Base-by-base conservation (phyloP, 345 rosid genomes). In the Tarenaya hassleriana region DNA sequence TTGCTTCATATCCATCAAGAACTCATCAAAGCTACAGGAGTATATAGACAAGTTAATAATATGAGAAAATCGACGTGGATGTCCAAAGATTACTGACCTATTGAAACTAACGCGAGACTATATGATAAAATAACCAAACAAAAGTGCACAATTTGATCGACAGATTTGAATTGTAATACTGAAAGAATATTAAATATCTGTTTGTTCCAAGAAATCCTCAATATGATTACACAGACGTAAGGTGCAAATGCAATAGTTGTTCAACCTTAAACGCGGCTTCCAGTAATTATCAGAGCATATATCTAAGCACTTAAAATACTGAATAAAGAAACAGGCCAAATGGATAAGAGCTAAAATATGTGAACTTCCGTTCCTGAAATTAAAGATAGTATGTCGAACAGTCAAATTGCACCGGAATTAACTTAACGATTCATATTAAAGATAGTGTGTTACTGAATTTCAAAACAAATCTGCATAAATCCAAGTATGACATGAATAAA, bases 1-100 rank as follows among this genome's bases (percentile, higher is more conserved):
- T 63, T 82, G 91, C 78, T 79, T 87, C 95, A 87, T 73, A 73
- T 86, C 96, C 96, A 87, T 86, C 79, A 87, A 73, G 65, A 91
- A 87, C 61, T 87, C 96, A 65, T 91, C 96, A 77, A 91, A 91
- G 61, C 98, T 91, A 79, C 48, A 52, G 43, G 37, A 20, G 41
- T 31, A 58, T 17, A 60, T 44, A 52, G 24, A 58, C 42, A 31
- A 56, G 47, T 58, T 12, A 29, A 27, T 57, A 31, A 39, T 39
- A 34, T 47, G 34, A 10, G 34, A 1, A 11, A 27, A 16, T 2
- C 42, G 24, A 17, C 11, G 8, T 31, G 24, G 18, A 34, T 34
- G 5, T n/a, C 34, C 27, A 8, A 35, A 58, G 19, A 34, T 31
- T 34, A 40, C 18, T 58, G 52, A 35, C 47, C 37, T 46, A 14